Percentiles rank a stretch among this genome's conserved stretches.
Conservation (phyloP, 805 yeast genomes). For the Cyberlindnera suaveolens region DNA sequence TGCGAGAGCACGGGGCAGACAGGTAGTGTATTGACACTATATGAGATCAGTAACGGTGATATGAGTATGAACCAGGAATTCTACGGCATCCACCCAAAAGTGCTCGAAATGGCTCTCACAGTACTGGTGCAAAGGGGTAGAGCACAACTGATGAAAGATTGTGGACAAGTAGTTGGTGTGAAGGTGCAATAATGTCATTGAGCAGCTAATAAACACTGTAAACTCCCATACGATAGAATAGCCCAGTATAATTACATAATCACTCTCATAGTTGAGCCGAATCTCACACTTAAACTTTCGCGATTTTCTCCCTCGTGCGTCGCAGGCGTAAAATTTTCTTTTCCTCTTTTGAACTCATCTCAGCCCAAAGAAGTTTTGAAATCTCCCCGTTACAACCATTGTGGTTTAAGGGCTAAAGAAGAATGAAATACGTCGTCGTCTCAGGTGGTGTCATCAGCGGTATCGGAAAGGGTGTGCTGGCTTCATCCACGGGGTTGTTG, state of each 20-base stretch:
- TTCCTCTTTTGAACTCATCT: neutral
- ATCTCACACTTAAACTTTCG: too few species aligned
- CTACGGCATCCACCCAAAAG: conserved; percentile 49
- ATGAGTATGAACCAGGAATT: conserved; percentile 50
- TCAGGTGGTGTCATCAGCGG: conserved; percentile 99
- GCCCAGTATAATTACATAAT: too few species aligned
- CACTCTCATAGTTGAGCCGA: too few species aligned
- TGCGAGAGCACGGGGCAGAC: conserved; percentile 73
- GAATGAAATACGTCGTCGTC: conserved; percentile 97
- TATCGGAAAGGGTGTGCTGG: conserved; percentile 97
- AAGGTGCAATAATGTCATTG: conserved; percentile 44
- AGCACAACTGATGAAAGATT: conserved; percentile 67
- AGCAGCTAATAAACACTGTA: too few species aligned
- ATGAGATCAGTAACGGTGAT: conserved; percentile 70
- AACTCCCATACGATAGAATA: too few species aligned
- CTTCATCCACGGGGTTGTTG: conserved; percentile 93
- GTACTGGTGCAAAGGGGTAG: conserved; percentile 59
- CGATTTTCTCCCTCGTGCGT: too few species aligned
- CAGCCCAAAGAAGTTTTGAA: neutral
- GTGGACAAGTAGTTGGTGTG: conserved; percentile 67
- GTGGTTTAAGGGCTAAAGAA: neutral
- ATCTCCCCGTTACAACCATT: conserved; percentile 2
- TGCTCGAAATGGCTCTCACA: conserved; percentile 50
- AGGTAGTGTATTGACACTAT: conserved; percentile 71
- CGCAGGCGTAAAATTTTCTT: neutral